phyloP scores from a whole-genome alignment of 1,139 yeast species.

The Kluyveromyces sp. region DNA sequence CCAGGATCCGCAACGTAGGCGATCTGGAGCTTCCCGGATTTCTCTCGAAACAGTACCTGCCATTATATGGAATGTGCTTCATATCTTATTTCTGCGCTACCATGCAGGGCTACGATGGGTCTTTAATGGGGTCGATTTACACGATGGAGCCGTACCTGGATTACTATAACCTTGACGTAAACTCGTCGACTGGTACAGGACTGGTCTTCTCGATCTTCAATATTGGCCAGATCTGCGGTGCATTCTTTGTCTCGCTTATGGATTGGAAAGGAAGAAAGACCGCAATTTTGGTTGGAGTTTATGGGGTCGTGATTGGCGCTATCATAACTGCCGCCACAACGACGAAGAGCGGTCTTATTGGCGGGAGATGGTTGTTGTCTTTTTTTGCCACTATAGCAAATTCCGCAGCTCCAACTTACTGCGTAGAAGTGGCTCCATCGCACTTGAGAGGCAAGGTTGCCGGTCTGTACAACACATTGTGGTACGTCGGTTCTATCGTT shows the following conservation, averaged over 20 bases:
- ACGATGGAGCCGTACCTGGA: slow-evolving; percentile 2
- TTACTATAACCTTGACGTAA: slow-evolving; percentile 2
- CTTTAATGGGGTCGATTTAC: slow-evolving; percentile 6
- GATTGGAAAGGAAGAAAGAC: slow-evolving; percentile 6
- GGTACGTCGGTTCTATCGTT: slow-evolving; percentile 3
- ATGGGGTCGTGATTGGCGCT: slow-evolving; percentile 3
- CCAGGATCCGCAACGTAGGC: too few species aligned
- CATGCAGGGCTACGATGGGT: slow-evolving; percentile 5
- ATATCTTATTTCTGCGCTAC: slow-evolving; percentile 2
- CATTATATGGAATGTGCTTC: slow-evolving; percentile 3
- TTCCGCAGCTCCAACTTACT: slow-evolving; percentile 5
- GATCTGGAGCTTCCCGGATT: background rate
- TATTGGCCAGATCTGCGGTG: slow-evolving; percentile 38
- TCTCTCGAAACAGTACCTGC: background rate
- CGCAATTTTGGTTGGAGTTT: slow-evolving; percentile 3
- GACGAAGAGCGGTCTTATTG: slow-evolving; percentile 1
- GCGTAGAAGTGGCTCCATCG: slow-evolving; percentile 6
- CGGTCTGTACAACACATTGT: slow-evolving; percentile 4
- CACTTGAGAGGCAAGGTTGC: slow-evolving; percentile 6
- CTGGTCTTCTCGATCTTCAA: slow-evolving; percentile 62
- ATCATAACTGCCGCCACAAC: slow-evolving; percentile 1
- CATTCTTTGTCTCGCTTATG: slow-evolving; percentile 4
- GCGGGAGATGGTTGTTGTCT: slow-evolving; percentile 6
- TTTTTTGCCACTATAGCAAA: slow-evolving; percentile 4
- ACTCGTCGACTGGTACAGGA: slow-evolving; percentile 34